A percentile compares a stretch with the other conserved stretches of the same genome.
Evolutionary conservation across 345 rosid genomes (phyloP).

Genomic region (Stellera chamaejasme): DNA sequence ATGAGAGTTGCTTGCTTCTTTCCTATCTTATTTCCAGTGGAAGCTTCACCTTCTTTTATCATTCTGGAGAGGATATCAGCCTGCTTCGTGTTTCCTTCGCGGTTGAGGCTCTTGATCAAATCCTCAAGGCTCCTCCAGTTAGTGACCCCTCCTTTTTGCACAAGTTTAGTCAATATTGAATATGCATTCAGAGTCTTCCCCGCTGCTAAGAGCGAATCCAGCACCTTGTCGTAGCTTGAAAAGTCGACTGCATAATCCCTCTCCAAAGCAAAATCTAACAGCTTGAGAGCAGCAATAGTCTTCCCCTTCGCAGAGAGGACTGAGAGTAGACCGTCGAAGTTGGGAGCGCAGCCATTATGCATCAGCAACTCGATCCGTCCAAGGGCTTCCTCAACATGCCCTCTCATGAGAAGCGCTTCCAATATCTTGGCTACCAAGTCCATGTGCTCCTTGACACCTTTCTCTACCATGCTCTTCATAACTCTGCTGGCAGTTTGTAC

Average conservation of each 20-base stretch:
- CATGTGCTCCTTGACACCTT: conserved; percentile 67
- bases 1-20: conserved; percentile 24
- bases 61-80: conserved; percentile 84
- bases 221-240: conserved; percentile 67
- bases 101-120: conserved; percentile 67
- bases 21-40: conserved; percentile 24
- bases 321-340: conserved; percentile 55
- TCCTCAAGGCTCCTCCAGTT: conserved; percentile 69
- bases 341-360: conserved; percentile 38
- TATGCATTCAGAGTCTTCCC: conserved; percentile 92
- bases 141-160: conserved; percentile 60
- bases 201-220: conserved; percentile 69
- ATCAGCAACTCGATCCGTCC: conserved; percentile 73
- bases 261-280: conserved; percentile 65
- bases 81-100: conserved; percentile 81
- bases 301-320: conserved; percentile 68
- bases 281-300: conserved; percentile 76
- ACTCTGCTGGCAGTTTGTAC: conserved; percentile 92
- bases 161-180: conserved; percentile 68
- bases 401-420: conserved; percentile 83
- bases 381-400: conserved; percentile 86
- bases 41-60: conserved; percentile 36
- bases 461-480: conserved; percentile 82
- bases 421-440: conserved; percentile 69
- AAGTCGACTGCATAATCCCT: conserved; percentile 50